Evolutionary conservation across 345 rosid genomes (phyloP).

Genomic region (Angophora floribunda): DNA sequence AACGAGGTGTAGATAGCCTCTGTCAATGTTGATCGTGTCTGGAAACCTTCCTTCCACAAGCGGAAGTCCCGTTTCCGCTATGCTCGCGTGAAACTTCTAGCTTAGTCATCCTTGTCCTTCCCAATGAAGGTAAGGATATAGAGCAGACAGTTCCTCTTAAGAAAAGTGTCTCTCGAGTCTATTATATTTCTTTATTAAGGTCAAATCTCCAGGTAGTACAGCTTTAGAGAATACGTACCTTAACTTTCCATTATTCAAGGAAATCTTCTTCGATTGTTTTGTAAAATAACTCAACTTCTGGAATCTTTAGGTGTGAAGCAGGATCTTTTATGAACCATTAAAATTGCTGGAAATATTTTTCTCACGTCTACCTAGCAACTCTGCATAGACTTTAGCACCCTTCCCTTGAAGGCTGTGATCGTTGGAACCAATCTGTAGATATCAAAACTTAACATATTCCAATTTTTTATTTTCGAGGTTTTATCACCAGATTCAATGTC

Average conservation of each 20-base stretch:
- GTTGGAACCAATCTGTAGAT: neutral
- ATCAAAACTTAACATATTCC: neutral
- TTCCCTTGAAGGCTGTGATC: neutral
- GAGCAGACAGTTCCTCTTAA: neutral
- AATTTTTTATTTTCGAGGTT: neutral
- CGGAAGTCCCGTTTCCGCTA: neutral
- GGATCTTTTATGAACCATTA: neutral
- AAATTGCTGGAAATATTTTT: neutral
- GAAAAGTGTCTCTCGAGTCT: too few species aligned
- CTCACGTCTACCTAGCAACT: neutral
- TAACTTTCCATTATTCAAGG: neutral
- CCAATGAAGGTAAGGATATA: neutral
- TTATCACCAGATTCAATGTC: neutral
- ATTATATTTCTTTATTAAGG: too few species aligned
- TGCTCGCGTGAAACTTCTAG: neutral
- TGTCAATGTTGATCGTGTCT: neutral
- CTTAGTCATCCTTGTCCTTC: neutral
- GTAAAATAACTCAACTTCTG: neutral
- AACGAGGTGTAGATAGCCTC: neutral
- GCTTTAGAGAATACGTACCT: neutral
- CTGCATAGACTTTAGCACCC: neutral
- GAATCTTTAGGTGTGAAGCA: neutral
- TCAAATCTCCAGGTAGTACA: neutral
- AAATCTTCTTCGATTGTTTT: accelerated
- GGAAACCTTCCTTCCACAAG: neutral